Percentiles rank a stretch among this genome's conserved stretches.
Evolutionary conservation across 2,329 filamentous ascomycete species (phyloP).

Genomic region (Scedosporium apiospermum): DNA sequence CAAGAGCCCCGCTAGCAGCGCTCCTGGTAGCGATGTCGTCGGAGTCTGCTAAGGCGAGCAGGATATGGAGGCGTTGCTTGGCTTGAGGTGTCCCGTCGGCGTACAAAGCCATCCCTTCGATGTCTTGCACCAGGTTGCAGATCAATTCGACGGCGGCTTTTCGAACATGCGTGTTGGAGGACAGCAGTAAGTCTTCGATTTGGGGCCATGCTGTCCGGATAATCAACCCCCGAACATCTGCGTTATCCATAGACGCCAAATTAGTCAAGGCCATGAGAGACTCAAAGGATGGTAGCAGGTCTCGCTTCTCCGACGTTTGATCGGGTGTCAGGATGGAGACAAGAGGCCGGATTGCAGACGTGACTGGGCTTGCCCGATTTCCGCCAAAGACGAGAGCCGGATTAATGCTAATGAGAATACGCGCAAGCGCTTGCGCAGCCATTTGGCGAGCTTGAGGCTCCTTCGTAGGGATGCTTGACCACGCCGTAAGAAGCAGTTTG

Average conservation of each 20-base stretch:
- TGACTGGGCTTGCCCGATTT: conserved; percentile 61
- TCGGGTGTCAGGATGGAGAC: conserved; percentile 62
- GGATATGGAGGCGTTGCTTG: conserved; percentile 65
- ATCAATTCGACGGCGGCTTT: conserved; percentile 81
- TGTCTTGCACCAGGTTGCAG: conserved; percentile 75
- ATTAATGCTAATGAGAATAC: conserved; percentile 79
- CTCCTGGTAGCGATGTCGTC: conserved; percentile 71
- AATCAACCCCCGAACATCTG: conserved; percentile 56
- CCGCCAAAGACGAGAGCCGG: conserved; percentile 76
- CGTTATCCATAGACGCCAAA: conserved; percentile 69
- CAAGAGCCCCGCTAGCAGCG: conserved; percentile 81
- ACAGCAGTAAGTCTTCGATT: conserved; percentile 77
- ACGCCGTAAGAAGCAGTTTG: conserved; percentile 67
- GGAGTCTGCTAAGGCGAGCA: conserved; percentile 80
- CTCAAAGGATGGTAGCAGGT: conserved; percentile 85
- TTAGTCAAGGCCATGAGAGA: conserved; percentile 88
- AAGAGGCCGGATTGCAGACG: conserved; percentile 75
- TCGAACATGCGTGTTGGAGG: conserved; percentile 63
- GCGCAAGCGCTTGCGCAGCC: conserved; percentile 71
- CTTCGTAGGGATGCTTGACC: conserved; percentile 49
- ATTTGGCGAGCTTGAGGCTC: conserved; percentile 39
- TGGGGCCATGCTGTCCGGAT: conserved; percentile 64
- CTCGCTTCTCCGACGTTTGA: conserved; percentile 52
- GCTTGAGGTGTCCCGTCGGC: conserved; percentile 59
- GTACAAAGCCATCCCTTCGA: conserved; percentile 58